A percentile compares a stretch with the other conserved stretches of the same genome.
Conservation (phyloP, 1,139 yeast genomes). For the Candida sanyaensis region DNA sequence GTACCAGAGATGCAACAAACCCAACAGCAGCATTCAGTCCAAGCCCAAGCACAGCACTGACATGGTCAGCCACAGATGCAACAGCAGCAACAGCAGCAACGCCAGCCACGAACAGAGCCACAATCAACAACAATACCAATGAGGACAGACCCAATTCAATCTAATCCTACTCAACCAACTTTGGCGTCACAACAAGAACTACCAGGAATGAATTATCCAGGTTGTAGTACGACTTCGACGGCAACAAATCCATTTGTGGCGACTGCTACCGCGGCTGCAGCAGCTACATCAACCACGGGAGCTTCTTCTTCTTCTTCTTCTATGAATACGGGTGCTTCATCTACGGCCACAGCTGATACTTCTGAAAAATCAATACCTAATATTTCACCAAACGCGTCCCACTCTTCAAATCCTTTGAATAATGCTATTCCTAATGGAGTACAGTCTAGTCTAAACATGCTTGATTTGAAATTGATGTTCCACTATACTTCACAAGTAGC, state of each 20-base stretch:
- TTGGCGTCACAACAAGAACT: not conserved
- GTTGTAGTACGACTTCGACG: not conserved
- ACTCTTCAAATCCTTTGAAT: constrained; percentile 8
- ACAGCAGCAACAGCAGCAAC: not conserved
- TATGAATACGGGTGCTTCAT: not conserved
- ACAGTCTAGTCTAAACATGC: constrained; percentile 55
- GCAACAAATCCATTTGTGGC: not conserved
- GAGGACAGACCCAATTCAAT: not conserved
- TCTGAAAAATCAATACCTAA: constrained; percentile 21
- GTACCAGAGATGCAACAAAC: not conserved
- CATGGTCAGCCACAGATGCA: no score
- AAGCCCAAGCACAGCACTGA: no score
- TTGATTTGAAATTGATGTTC: constrained; percentile 79
- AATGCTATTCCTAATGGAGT: constrained; percentile 18
- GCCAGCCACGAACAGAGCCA: not conserved
- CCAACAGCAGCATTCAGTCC: not conserved
- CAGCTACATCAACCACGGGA: not conserved
- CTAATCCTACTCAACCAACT: not conserved
- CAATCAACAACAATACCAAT: not conserved
- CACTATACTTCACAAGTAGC: constrained; percentile 87
- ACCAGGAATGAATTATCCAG: constrained; percentile 1
- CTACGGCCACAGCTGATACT: not conserved
- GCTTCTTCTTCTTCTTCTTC: not conserved
- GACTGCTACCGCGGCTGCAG: not conserved
- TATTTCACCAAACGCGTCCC: constrained; percentile 28